Base-by-base conservation (phyloP, 225 moss, liverwort and hornwort species). In the Antitrichia curtipendula region DNA sequence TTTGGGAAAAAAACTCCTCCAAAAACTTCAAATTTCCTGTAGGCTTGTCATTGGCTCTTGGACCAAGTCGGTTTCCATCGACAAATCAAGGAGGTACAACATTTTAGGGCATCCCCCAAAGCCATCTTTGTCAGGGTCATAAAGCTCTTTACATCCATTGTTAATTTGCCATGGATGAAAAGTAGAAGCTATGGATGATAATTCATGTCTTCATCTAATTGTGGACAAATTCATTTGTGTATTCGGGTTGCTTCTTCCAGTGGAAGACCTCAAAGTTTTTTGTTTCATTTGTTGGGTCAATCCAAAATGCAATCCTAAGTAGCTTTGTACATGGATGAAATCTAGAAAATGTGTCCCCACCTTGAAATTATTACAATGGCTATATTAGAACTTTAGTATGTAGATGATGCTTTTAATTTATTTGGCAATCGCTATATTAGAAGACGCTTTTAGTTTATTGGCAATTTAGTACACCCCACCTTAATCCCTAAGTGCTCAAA, bases 61-160 rank as follows among this genome's bases (percentile, higher is more conserved):
- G 13, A 68, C 4, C 0, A 38, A 0, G 14, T 40, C 2, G 5
- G 1, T 24, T 40, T 69, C 0, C 8, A 4, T 13, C 1, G 2
- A 40, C 14, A 14, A 69, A 40, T 69, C 0, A 0, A 1, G 14
- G 38, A 45, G 14, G 4, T 13, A 40, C 2, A 23, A 4, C 24
- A 13, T 32, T 68, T 40, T 38, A 38, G 22, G 12, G 4, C 21
- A 66, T 0, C 1, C 0, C 0, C 6, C 0, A 65, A 36, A 36
- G 2, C 20, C 3, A 65, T 65, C 10, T 65, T 65, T 11, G 3
- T 65, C 10, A 11, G 36, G 10, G 22, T 66, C 7, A 22, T 38
- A 12, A 22, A 68, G 23, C 7, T 38, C 13, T 13, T 41, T 25
- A 41, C 9, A 41, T 41, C 25, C 69, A 13, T 69, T 1, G 1